phyloP scores from a whole-genome alignment of 306 rosid genomes.

The Vigna angularis region DNA sequence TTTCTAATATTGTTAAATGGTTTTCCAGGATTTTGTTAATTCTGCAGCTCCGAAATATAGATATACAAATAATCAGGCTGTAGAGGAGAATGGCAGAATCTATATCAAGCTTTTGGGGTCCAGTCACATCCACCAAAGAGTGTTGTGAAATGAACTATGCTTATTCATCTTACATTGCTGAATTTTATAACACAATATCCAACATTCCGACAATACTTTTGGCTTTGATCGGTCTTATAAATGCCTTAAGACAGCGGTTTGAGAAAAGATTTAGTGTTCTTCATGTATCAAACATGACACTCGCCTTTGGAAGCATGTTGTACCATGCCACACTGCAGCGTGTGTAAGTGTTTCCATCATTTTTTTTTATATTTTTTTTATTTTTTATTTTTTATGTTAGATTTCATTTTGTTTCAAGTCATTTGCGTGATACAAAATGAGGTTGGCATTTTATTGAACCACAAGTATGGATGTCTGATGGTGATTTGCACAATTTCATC shows the following conservation, averaged over 20 bases:
- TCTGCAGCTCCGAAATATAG: slow-evolving; percentile 41
- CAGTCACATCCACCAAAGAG: slow-evolving; percentile 85
- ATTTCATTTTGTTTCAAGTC: slow-evolving; percentile 10
- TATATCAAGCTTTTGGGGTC: slow-evolving; percentile 88
- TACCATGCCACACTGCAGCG: slow-evolving; percentile 90
- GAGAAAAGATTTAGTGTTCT: slow-evolving; percentile 94
- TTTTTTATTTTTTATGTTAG: slow-evolving; percentile 19
- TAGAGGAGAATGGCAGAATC: slow-evolving; percentile 70
- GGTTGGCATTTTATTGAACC: slow-evolving; percentile 27
- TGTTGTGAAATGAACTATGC: slow-evolving; percentile 85
- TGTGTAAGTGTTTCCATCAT: slow-evolving; percentile 63
- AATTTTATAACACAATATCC: slow-evolving; percentile 82
- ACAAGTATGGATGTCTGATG: not conserved
- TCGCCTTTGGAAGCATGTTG: slow-evolving; percentile 90
- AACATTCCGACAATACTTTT: slow-evolving; percentile 77
- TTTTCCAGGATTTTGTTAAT: slow-evolving; percentile 41
- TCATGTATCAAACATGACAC: slow-evolving; percentile 83
- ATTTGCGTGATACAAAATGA: slow-evolving; percentile 9
- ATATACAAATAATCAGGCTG: slow-evolving; percentile 30
- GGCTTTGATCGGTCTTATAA: slow-evolving; percentile 89
- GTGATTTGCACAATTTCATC: slow-evolving; percentile 4
- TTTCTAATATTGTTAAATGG: slow-evolving; percentile 39
- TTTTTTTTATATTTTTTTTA: slow-evolving; percentile 5
- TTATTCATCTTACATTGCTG: slow-evolving; percentile 77
- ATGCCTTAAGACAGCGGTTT: slow-evolving; percentile 84